Evolutionary conservation across 371 early-diverging fungal species (phyloP).

Genomic region (Rhizomucor pusillus): DNA sequence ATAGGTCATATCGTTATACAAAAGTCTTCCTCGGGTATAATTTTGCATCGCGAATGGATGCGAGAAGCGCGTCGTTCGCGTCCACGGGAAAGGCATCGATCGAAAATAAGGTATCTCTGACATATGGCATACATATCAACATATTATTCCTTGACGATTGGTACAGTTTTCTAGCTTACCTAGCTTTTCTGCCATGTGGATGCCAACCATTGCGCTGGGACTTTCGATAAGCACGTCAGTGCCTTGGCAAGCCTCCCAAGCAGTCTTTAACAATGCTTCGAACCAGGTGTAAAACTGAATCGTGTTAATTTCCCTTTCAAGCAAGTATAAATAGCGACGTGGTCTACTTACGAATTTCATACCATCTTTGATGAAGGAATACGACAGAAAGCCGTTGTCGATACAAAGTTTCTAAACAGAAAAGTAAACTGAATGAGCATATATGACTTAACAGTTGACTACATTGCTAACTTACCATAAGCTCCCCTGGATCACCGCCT

Average conservation of each 20-base stretch:
- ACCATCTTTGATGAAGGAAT: slow-evolving; percentile 68
- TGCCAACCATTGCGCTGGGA: slow-evolving; percentile 74
- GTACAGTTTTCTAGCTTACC: slow-evolving; percentile 15
- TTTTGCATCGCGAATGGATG: slow-evolving; percentile 75
- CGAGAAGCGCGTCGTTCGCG: slow-evolving; percentile 72
- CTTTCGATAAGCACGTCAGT: slow-evolving; percentile 76
- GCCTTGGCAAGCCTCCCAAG: slow-evolving; percentile 70
- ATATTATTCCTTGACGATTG: not conserved
- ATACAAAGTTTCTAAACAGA: slow-evolving; percentile 63
- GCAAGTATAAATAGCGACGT: not conserved
- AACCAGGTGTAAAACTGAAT: slow-evolving; percentile 71
- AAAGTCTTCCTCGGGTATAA: slow-evolving; percentile 56
- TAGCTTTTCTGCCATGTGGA: slow-evolving; percentile 75
- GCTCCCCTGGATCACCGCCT: slow-evolving; percentile 68
- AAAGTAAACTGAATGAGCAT: not conserved
- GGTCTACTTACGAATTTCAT: slow-evolving; percentile 41
- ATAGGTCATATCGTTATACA: slow-evolving; percentile 80
- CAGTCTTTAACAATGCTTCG: slow-evolving; percentile 61
- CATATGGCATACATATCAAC: not conserved
- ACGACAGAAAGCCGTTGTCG: slow-evolving; percentile 74
- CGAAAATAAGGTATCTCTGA: slow-evolving; percentile 66
- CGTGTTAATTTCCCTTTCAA: no score
- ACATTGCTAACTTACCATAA: slow-evolving; percentile 46
- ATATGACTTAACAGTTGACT: not conserved
- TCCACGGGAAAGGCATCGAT: slow-evolving; percentile 81